A percentile compares a stretch with the other conserved stretches of the same genome.
phyloP scores from a whole-genome alignment of 2,329 filamentous ascomycete species.

The Pestalotiopsis sp. region DNA sequence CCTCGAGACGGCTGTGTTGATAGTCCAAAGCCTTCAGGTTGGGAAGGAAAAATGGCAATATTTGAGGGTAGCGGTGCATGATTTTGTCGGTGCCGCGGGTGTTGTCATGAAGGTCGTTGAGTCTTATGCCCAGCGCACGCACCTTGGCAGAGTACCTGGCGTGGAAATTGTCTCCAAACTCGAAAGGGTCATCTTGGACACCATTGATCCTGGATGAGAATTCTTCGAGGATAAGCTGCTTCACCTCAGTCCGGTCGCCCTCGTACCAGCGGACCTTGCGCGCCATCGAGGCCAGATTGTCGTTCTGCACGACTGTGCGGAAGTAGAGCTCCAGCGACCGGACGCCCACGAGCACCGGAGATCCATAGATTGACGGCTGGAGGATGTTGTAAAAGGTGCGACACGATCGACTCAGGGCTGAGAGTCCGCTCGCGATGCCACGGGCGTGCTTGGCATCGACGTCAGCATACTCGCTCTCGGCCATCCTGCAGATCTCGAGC shows the following conservation, averaged over 20 bases:
- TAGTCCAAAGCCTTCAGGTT: neutral
- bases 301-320: neutral
- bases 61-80: neutral
- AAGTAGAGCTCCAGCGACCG: neutral
- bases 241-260: neutral
- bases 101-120: neutral
- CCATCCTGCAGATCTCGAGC: neutral
- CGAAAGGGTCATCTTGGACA: neutral
- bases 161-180: neutral
- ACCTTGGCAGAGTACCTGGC: neutral
- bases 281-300: neutral
- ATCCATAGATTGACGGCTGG: neutral
- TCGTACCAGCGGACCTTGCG: neutral
- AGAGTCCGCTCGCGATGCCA: neutral
- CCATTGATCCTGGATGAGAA: no score
- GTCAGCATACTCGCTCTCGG: neutral
- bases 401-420: neutral
- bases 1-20: neutral
- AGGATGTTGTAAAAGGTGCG: neutral
- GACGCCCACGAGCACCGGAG: neutral
- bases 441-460: neutral
- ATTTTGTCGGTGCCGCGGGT: neutral
- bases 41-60: neutral
- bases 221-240: neutral
- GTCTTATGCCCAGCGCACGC: neutral